Conservation (phyloP, 176 grass and related monocot genomes). For the Areca catechu region DNA sequence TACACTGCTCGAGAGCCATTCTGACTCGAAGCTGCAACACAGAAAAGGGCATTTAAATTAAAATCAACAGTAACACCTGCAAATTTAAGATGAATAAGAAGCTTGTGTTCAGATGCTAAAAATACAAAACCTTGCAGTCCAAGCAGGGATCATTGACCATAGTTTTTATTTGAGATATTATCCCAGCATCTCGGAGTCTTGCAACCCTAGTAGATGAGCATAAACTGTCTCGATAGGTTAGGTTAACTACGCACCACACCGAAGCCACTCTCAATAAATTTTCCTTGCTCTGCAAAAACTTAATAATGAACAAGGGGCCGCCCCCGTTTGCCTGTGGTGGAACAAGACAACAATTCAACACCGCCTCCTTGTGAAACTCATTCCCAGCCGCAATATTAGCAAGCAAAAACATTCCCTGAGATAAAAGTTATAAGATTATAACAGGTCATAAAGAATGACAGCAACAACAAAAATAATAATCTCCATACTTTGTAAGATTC, state of each 20-base stretch:
- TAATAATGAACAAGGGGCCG: conserved; percentile 34
- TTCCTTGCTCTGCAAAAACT: conserved; percentile 83
- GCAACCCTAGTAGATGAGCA: conserved; percentile 40
- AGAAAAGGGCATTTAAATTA: conserved; percentile 4
- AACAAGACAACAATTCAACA: conserved; percentile 60
- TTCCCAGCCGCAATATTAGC: conserved; percentile 67
- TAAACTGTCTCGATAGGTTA: conserved; percentile 46
- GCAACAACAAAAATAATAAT: too few relatives aligned
- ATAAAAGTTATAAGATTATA: conserved; percentile 6
- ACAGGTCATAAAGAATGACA: not conserved
- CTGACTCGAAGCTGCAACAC: conserved; percentile 70
- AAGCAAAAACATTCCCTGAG: conserved; percentile 86
- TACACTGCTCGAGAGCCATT: conserved; percentile 77
- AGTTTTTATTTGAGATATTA: conserved; percentile 73
- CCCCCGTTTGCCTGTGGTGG: conserved; percentile 14
- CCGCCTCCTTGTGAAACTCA: conserved; percentile 47
- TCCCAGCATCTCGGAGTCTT: conserved; percentile 52
- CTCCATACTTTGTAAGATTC: too few relatives aligned
- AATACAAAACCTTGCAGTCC: conserved; percentile 79
- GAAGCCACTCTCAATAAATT: conserved; percentile 57
- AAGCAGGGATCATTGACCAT: conserved; percentile 83
- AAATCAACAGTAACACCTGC: not conserved
- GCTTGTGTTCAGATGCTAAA: not conserved
- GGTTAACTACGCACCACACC: conserved; percentile 82
- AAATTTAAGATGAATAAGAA: not conserved